Evolutionary conservation across 2,329 filamentous ascomycete genomes (phyloP).

Genomic region (Mycocentrospora acerina): DNA sequence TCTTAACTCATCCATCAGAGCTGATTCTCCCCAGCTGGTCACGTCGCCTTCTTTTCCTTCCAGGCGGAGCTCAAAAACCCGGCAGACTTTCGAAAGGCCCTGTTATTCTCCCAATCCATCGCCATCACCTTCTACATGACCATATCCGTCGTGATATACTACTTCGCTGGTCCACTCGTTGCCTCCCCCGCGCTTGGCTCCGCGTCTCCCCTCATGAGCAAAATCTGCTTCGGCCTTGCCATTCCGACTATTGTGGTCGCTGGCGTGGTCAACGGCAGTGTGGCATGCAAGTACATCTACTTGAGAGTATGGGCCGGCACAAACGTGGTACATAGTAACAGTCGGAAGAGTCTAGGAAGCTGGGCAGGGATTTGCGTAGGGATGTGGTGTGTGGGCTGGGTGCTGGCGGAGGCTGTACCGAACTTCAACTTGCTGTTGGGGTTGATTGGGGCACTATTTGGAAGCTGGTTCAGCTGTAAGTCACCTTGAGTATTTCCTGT

Average conservation of each 20-base stretch:
- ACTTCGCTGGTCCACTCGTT: conserved; percentile 63
- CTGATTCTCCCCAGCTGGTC: conserved; percentile 46
- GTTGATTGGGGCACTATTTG: conserved; percentile 62
- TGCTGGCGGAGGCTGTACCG: conserved; percentile 70
- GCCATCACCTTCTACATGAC: conserved; percentile 65
- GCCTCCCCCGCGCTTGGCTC: conserved; percentile 68
- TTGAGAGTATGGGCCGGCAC: conserved; percentile 63
- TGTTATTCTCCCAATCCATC: conserved; percentile 61
- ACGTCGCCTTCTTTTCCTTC: conserved; percentile 69
- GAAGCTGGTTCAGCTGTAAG: conserved; percentile 65
- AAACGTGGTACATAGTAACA: conserved; percentile 39
- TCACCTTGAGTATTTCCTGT: conserved; percentile 14
- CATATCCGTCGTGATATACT: conserved; percentile 68
- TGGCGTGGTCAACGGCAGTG: conserved; percentile 69
- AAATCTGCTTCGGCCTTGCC: conserved; percentile 68
- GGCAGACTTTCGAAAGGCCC: conserved; percentile 61
- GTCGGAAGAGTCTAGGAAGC: conserved; percentile 37
- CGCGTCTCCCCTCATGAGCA: conserved; percentile 57
- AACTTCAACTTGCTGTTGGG: conserved; percentile 68
- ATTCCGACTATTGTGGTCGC: conserved; percentile 71
- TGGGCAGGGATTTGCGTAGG: conserved; percentile 61
- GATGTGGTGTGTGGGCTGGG: conserved; percentile 63
- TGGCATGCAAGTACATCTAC: conserved; percentile 68
- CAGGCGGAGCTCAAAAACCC: conserved; percentile 65
- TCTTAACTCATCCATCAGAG: not conserved